Conservation (phyloP, 2,329 filamentous ascomycete species). For the Aspergillus sp. region DNA sequence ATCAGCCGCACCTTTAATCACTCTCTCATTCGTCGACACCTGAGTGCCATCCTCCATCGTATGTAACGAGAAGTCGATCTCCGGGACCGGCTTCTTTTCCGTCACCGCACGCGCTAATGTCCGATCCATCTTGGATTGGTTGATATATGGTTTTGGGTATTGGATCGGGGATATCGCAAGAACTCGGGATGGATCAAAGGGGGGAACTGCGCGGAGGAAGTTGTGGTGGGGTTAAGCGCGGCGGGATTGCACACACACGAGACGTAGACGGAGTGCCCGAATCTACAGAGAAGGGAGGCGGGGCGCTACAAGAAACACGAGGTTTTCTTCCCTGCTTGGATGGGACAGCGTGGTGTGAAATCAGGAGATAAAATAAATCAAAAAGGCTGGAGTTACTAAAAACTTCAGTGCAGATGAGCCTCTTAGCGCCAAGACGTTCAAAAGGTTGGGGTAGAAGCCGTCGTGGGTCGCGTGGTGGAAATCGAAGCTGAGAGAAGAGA, state of each 20-base stretch:
- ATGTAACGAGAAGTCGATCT: slow-evolving; percentile 98
- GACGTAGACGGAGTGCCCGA: background rate
- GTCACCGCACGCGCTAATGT: slow-evolving; percentile 79
- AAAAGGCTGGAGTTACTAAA: too few species aligned
- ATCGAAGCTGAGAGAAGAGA: background rate
- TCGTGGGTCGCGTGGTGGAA: background rate
- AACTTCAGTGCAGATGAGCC: too few species aligned
- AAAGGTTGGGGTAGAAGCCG: background rate
- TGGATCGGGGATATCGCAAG: slow-evolving; percentile 2
- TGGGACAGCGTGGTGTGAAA: too few species aligned
- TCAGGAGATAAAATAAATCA: too few species aligned
- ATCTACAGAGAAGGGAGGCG: background rate
- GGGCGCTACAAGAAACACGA: too few species aligned
- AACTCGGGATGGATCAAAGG: slow-evolving; percentile 2
- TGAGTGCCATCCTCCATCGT: slow-evolving; percentile 96
- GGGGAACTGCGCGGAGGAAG: slow-evolving; percentile 6
- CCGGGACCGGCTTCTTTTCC: slow-evolving; percentile 90
- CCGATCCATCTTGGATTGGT: slow-evolving; percentile 33
- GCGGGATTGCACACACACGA: slow-evolving; percentile 11
- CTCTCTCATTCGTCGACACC: slow-evolving; percentile 91
- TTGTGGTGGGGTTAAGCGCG: slow-evolving; percentile 18
- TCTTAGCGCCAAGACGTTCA: background rate
- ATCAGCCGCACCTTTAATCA: slow-evolving; percentile 79
- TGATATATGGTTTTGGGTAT: slow-evolving; percentile 2
- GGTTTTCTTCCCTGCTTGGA: too few species aligned